Evolutionary conservation across 208 protist genomes (phyloP), one percentile per base, ranked within the genome.

Genomic region (Leishmania turanica): DNA sequence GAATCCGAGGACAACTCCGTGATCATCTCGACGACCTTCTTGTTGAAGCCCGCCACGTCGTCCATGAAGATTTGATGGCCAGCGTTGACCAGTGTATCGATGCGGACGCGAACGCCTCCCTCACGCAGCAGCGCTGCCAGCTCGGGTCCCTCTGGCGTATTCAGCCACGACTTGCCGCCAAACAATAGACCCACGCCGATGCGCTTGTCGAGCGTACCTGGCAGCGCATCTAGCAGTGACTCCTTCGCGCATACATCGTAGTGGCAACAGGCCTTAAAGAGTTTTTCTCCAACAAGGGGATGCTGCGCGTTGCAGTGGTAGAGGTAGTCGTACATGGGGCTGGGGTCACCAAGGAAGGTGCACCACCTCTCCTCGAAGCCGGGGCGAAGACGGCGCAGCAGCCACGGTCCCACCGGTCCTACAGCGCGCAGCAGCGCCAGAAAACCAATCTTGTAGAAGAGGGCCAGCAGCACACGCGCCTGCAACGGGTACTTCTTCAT

Each of bases 251-350:
- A 84, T 3, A 89, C 85, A 56, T 91, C 86, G 62, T 79, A 74
- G 72, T 92, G 87, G 78, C 87, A 92, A 78, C 92, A 93, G 11
- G 81, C 85, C 56, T 87, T 86, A 79, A 93, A 94, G 42, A 92
- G 76, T 54, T 31, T 78, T 82, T 93, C 90, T 7, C 92, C 91
- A 31, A 89, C 78, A 9, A 86, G 84, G 19, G 84, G 81, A 5
- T 79, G 40, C 68, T 89, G 90, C 66, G 87, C 91, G 69, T 94
- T 96, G 86, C 88, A 92, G 84, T 96, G 89, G 72, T 93, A 96
- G 47, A 90, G 84, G 73, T 96, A 96, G 75, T 96, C 90, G 70
- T 92, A 92, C 75, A 94, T 83, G 17, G 86, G 68, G 58, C 86
- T 76, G 0, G 89, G 81, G 77, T 94, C 80, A 24, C 71, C 78